Evolutionary conservation across 2,329 filamentous ascomycete genomes (phyloP), one percentile per base, ranked within the genome.

Genomic region (Fusarium subglutinans): DNA sequence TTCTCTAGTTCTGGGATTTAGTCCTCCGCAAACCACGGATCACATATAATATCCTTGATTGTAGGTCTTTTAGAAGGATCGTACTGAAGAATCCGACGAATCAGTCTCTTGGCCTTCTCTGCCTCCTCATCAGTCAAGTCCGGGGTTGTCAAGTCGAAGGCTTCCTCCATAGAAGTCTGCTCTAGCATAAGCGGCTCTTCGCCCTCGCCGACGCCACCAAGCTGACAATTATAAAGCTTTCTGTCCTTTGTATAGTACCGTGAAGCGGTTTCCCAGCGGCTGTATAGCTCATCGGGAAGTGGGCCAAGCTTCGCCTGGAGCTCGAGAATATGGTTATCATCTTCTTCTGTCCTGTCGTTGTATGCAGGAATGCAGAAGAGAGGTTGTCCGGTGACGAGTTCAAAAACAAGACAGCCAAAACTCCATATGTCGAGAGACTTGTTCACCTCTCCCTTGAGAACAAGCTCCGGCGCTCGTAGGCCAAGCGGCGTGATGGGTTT

Each of bases 331-430:
- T 59, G 66, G 26, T 51, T 9, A 4, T 74, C 66, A 13, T 67
- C 33, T 30, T 58, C 33, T 10, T 60, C 18, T 6, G 33, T 48
- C 13, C 24, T 17, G 12, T 45, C 26, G 2, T 40, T 24, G 11
- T 37, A 22, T 12, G 28, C 10, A 10, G 35, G 37, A 17, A 51
- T 1, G 14, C 55, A 57, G n/a, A 74, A 67, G 5, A 74, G 66
- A 12, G 50, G 66, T 2, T 69, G 37, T 6, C 66, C 70, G 1
- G 62, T 70, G 5, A 61, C 22, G 2, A 73, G 51, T 22, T 73
- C 71, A 22, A 55, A 73, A 3, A 73, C 24, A 22, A 74, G 69
- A 14, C 69, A 74, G 2, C 69, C 69, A 20, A 74, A 73, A 38
- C 69, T 74, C 71, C 66, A 74, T 3, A 70, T 59, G 10, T 73